Evolutionary conservation across 2,329 filamentous ascomycete species (phyloP), one percentile per base, ranked within the genome.

Genomic region (Bipolaris sorokiniana): DNA sequence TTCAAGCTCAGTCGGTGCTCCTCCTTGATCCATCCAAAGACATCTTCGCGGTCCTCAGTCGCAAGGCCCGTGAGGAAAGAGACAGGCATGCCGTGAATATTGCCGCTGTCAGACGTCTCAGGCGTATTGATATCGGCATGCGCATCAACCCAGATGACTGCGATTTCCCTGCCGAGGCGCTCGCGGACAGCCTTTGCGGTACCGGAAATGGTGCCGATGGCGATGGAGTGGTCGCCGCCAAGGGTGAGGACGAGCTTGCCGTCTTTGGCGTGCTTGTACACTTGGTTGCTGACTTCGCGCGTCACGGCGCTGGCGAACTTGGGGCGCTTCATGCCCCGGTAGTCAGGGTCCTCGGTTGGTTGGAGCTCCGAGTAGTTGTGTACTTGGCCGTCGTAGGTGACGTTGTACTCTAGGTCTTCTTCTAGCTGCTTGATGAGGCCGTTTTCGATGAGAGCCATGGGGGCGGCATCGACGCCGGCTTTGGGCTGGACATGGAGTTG

Each of bases 81-180:
- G 36, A 98, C 90, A 2, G 95, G 95, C 95, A 99, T 99, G 68
- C 95, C 95, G 80, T 99, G 95, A 62, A 99, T 90, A 79, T 98
- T 98, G 33, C 95, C 95, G 66, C 90, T 95, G 40, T 85, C 90
- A 64, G 90, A 94, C 46, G 87, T 89, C 84, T 98, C 93, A 51
- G 94, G 95, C 1, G 91, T 92, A 81, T 99, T 99, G 82, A 99
- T 97, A 78, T 99, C 95, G 52, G 94, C 90, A 78, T 99, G 95
- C 23, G 95, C 95, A 78, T 99, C 95, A 31, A 99, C 95, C 95
- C 95, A 99, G 76, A 99, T 96, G 56, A 99, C 91, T 11, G 92
- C 95, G 62, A 97, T 88, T 69, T 98, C 94, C 54, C 89, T 84
- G 42, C 83, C 86, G 57, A 96, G 81, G 16, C 94, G 82, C 83